These are phyloP conservation scores for Fusarium mexicanum DNA, from an alignment of 2,329 filamentous ascomycete genomes.

Conservation along the genomic window DNA sequence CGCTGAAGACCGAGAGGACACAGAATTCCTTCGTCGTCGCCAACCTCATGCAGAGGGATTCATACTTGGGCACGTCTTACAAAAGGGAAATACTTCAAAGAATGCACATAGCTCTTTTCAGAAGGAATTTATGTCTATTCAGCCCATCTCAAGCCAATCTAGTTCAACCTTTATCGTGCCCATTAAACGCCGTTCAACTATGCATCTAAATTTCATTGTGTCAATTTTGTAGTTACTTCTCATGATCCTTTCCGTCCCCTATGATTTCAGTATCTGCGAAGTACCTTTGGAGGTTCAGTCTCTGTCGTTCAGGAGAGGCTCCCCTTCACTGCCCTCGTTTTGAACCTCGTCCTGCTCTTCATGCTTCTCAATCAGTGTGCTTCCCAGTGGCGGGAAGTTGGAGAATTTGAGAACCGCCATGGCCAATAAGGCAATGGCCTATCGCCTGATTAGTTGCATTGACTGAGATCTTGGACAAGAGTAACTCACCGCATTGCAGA, in stretches of 20 bases:
- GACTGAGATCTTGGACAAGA: fast-evolving
- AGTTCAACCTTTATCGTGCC: background rate
- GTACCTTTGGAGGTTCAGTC: background rate
- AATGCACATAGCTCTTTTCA: too few species aligned
- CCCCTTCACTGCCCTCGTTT: background rate
- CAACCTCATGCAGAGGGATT: background rate
- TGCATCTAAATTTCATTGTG: background rate
- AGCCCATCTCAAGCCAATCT: too few species aligned
- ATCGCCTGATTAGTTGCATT: constrained; percentile 8
- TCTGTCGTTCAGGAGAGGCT: background rate
- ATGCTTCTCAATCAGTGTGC: constrained; percentile 46
- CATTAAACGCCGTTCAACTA: background rate
- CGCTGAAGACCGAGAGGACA: fast-evolving
- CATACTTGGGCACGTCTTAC: fast-evolving
- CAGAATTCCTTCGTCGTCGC: fast-evolving
- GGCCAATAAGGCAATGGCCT: constrained; percentile 62
- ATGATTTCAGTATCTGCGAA: fast-evolving
- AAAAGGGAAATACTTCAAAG: too few species aligned
- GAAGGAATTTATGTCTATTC: background rate
- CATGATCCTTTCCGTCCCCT: fast-evolving
- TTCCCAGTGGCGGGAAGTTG: constrained; percentile 54
- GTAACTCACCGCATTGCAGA: constrained; percentile 68
- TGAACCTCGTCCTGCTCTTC: constrained; percentile 4
- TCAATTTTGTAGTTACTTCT: background rate
- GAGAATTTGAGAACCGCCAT: constrained; percentile 54